Base-by-base conservation (phyloP, 140 eudicot genomes). In the Senecio squalidus region DNA sequence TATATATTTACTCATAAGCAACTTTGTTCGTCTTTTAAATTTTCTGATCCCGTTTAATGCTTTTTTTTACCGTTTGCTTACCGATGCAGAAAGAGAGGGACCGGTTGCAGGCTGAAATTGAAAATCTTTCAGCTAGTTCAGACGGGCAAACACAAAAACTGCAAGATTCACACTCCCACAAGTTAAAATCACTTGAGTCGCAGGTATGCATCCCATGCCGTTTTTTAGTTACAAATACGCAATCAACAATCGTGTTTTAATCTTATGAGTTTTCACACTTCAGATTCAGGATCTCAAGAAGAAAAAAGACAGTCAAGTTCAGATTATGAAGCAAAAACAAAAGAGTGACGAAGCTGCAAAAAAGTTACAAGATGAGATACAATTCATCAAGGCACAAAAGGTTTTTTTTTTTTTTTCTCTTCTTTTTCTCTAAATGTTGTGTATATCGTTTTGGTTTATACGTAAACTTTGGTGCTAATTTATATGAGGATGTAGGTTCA, bases 281-380 rank as follows among this genome's bases (percentile, higher is more conserved):
- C 74, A 89, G 95, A 91, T 91, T 74, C 94, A 81, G 68, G 98
- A 91, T 69, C 91, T 91, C 30, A 91, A 86, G 71, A 91, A 87
- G 90, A 91, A 91, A 73, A 95, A 91, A 70, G 98, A 91, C 66
- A 91, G 78, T 73, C 96, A 91, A 75, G 96, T 91, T 63, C 96
- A 81, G 71, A 86, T 91, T 55, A 41, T 87, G 57, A 91, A 81
- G 71, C 98, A 91, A 71, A 91, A 87, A 65, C 98, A 92, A 67
- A 92, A 87, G 79, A 92, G 98, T 71, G 98, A 92, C 48, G 95
- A 92, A 50, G 96, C 85, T 36, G 96, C 98, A 17, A 92, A 80
- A 67, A 81, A 82, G 23, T 56, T 92, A 31, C 95, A 92, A 80
- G 95, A 89, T 60, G 98, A 92, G 70, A 92, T 92, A 69, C 98